phyloP scores from a whole-genome alignment of 495 filamentous ascomycete species.

The Ramalina intermedia region DNA sequence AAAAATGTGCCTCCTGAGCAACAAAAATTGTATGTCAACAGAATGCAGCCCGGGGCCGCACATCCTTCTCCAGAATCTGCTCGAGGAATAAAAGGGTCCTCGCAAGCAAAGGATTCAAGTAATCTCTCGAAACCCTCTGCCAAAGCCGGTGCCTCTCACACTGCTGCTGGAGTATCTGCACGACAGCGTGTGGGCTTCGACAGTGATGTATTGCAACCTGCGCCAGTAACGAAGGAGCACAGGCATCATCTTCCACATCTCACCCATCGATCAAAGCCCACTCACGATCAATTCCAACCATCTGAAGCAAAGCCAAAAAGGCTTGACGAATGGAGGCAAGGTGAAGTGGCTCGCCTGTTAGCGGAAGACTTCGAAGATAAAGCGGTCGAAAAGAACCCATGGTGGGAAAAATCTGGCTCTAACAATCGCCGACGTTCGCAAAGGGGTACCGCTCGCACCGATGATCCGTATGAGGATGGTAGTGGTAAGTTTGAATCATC shows the following conservation, averaged over 20 bases:
- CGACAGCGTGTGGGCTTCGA: constrained; percentile 14
- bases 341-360: constrained; percentile 33
- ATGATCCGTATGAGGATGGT: constrained; percentile 32
- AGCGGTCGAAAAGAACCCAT: constrained; percentile 28
- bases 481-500: constrained; percentile 25
- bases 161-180: constrained; percentile 11
- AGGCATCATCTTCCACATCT: constrained; percentile 28
- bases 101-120: not conserved
- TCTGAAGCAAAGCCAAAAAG: constrained; percentile 29
- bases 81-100: too few relatives aligned
- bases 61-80: too few relatives aligned
- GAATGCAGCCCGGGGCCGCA: not conserved
- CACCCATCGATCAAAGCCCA: constrained; percentile 19
- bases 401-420: constrained; percentile 35
- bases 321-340: constrained; percentile 46
- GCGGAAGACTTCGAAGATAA: constrained; percentile 29
- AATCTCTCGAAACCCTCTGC: not conserved
- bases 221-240: constrained; percentile 1
- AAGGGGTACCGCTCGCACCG: constrained; percentile 7
- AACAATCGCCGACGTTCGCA: constrained; percentile 19
- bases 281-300: constrained; percentile 21
- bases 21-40: constrained; percentile 11
- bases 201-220: not conserved
- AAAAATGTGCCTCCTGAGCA: constrained; percentile 12
- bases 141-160: constrained; percentile 7